These are phyloP conservation scores for Cladosporium austrohemisphaericum DNA, from an alignment of 2,329 filamentous ascomycete species.

Conservation along the genomic window DNA sequence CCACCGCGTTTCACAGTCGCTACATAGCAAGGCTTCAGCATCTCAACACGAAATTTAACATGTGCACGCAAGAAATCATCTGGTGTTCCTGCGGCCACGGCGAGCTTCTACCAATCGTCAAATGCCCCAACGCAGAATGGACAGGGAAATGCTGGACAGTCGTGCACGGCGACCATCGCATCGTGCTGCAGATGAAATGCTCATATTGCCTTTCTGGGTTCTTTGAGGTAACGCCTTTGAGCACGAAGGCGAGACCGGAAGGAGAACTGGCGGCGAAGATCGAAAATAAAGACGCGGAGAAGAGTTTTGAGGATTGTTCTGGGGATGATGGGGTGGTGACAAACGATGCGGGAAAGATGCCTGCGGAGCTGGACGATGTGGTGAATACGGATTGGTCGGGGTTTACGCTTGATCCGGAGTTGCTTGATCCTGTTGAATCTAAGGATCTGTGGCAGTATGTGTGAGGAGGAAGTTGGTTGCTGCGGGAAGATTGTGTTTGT, in stretches of 20 bases:
- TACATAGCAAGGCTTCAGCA: no score
- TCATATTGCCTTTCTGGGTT: slow-evolving; percentile 29
- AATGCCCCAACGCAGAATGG: slow-evolving; percentile 20
- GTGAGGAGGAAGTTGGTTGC: neutral
- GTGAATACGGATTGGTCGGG: neutral
- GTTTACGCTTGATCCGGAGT: slow-evolving; percentile 7
- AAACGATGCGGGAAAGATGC: neutral
- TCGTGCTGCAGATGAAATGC: slow-evolving; percentile 24
- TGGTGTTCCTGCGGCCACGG: slow-evolving; percentile 34
- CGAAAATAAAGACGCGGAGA: slow-evolving; percentile 1
- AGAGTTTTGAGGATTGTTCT: neutral
- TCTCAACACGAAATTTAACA: no score
- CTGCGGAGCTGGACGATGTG: slow-evolving; percentile 4
- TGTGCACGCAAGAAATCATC: slow-evolving; percentile 34
- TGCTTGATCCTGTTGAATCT: no score
- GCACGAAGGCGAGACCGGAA: slow-evolving; percentile 19
- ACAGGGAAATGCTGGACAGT: slow-evolving; percentile 28
- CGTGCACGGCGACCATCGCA: slow-evolving; percentile 25
- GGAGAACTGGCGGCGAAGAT: slow-evolving; percentile 13
- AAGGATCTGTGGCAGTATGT: slow-evolving; percentile 14
- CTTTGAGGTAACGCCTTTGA: slow-evolving; percentile 13
- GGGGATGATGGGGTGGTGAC: neutral
- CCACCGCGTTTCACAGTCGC: no score
- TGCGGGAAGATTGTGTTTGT: neutral
- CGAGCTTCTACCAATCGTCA: slow-evolving; percentile 30